These are phyloP conservation scores for Backusella liffmaniae DNA, from an alignment of 192 early-diverging fungal species.

Conservation along the genomic window DNA sequence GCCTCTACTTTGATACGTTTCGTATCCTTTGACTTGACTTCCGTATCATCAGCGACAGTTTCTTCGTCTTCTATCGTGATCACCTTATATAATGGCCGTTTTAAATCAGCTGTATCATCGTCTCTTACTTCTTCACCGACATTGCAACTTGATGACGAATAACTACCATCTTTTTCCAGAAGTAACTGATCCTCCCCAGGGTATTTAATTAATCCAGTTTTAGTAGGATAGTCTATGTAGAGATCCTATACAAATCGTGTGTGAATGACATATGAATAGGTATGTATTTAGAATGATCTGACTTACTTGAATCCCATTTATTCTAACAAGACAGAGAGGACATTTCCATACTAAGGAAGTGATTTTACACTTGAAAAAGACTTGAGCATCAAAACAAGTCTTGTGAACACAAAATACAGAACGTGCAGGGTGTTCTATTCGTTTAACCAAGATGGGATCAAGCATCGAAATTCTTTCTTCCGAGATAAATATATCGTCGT, in stretches of 20 bases:
- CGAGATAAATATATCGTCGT: not conserved
- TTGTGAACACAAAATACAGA: slow-evolving; percentile 17
- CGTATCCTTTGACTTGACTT: not conserved
- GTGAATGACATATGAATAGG: not conserved
- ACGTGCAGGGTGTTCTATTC: slow-evolving; percentile 11
- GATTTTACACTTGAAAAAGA: slow-evolving; percentile 6
- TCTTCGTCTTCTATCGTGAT: not conserved
- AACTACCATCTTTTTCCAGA: not conserved
- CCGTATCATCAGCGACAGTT: not conserved
- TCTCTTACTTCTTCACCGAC: not conserved
- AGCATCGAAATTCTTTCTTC: slow-evolving; percentile 6
- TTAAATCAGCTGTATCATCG: not conserved
- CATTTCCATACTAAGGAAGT: slow-evolving; percentile 6
- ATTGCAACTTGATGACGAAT: not conserved
- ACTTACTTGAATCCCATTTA: slow-evolving; percentile 15
- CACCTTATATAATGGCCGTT: not conserved
- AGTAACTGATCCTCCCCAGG: slow-evolving; percentile 6
- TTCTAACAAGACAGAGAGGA: slow-evolving; percentile 13
- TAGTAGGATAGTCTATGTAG: slow-evolving; percentile 15
- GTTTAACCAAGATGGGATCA: slow-evolving; percentile 10
- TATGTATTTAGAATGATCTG: not conserved
- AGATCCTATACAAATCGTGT: not conserved
- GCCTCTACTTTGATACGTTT: not conserved
- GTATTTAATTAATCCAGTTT: slow-evolving; percentile 2
- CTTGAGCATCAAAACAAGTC: slow-evolving; percentile 12